Evolutionary conservation across 1,284 basidiomycete species (phyloP), one percentile per base, ranked within the genome.

Genomic region (Moniliella sp.): DNA sequence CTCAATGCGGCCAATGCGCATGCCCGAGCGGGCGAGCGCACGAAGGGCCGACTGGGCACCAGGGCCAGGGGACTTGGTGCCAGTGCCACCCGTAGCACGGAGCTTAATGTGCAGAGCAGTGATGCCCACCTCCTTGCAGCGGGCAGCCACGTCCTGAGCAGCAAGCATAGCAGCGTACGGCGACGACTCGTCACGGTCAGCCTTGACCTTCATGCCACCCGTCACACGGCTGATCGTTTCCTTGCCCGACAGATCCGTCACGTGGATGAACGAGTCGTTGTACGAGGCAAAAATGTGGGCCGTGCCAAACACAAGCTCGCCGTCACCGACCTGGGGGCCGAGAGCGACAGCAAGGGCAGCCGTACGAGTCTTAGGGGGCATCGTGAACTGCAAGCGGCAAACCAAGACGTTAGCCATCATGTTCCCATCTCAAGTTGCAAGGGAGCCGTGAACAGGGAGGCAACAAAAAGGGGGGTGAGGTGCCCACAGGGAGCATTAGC

Each of bases 151-250:
- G 61, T 94, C 88, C 69, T 94, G 88, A 35, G 88, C 88, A 44
- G 88, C 88, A 66, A 94, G 72, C 88, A 97, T 94, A 63, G 91
- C 91, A 45, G 88, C 91, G 69, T 94, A 97, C 15, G 88, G 82
- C 25, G 88, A 94, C 32, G 86, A 94, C 70, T 97, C 88, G 69
- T 97, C 88, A 68, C 91, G 81, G 67, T 97, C 88, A 25, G 88
- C 91, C 72, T 97, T 97, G 70, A 97, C 88, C 71, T 97, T 97
- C 91, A 97, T 97, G 47, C 88, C 88, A 61, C 80, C 79, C 49
- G 88, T 97, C 48, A 94, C 83, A 64, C 88, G 83, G 57, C 79
- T 78, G 68, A 97, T 82, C 62, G 88, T 97, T 72, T 97, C 88
- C 71, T 82, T 86, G 61, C 88, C 91, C 27, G 86, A 84, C 42